Evolutionary conservation across 208 protist species (phyloP), one percentile per base, ranked within the genome.

Genomic region (Phytomonas francai): DNA sequence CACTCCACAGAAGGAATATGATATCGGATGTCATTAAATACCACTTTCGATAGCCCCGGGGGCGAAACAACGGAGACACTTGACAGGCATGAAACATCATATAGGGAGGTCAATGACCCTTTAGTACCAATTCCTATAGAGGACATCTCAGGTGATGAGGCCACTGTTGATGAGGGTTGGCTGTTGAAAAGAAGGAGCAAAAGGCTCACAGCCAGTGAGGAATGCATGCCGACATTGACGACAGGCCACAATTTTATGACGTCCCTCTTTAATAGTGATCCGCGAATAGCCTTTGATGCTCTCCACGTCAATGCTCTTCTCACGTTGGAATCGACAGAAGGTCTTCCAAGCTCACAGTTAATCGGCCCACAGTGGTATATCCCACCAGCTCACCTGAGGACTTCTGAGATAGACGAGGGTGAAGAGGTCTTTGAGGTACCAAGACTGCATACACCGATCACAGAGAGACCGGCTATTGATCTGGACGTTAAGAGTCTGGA

Each of bases 231-330:
- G 22, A 69, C 49, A 19, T 28, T 61, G 45, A 30, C 27, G 31
- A 64, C 31, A 33, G 25, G 39, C 7, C 39, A 49, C 32, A 73
- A 78, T 59, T 93, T 83, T 67, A 81, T 85, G 64, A 58, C 64
- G 2, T 65, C 80, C 2, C 74, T 93, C 36, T 69, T 88, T 49
- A 83, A 86, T 73, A 88, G 78, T 56, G 88, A 93, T 60, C 88
- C 88, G 8, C 81, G 88, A 22, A 71, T 85, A 27, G 59, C 81
- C 12, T 93, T 93, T 64, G 76, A 89, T 29, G 65, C 72, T n/a
- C 72, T 93, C 12, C 88, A 93, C 76, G 67, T 85, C 45, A 81
- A 83, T 22, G 73, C 65, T 14, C 62, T 93, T 28, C 62, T 59
- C 30, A 61, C 67, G 29, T 77, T 91, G 34, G 80, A 84, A 57